Evolutionary conservation across 805 yeast genomes (phyloP).

Genomic region (Ogataea henricii): DNA sequence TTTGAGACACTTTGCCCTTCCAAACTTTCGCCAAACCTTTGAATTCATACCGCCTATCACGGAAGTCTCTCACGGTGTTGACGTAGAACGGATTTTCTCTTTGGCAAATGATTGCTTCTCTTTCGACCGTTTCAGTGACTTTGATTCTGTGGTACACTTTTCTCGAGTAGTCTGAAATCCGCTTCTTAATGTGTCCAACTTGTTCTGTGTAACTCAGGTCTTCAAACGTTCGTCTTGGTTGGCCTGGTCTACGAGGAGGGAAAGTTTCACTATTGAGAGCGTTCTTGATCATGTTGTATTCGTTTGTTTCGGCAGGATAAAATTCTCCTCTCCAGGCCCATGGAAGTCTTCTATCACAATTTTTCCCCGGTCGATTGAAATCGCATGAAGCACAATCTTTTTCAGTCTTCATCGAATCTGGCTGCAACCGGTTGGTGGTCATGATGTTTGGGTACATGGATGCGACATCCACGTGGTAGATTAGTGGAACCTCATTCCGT

Average conservation of each 20-base stretch:
- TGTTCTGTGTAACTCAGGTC: conserved; percentile 79
- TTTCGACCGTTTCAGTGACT: conserved; percentile 77
- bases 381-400: conserved; percentile 98
- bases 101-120: conserved; percentile 95
- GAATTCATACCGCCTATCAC: conserved; percentile 95
- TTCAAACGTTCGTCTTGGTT: conserved; percentile 66
- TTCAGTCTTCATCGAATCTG: conserved; percentile 95
- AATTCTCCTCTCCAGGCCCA: conserved; percentile 99
- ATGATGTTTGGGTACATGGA: conserved; percentile 99
- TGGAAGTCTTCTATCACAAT: conserved; percentile 85
- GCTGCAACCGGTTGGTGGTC: conserved; percentile 96
- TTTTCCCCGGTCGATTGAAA: conserved; percentile 91
- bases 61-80: conserved; percentile 87
- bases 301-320: conserved; percentile 87
- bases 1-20: conserved; percentile 74
- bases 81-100: conserved; percentile 97
- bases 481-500: conserved; percentile 77
- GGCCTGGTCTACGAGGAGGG: conserved; percentile 59
- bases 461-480: conserved; percentile 98
- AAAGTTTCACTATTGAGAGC: conserved; percentile 79
- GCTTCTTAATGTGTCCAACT: conserved; percentile 69
- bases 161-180: conserved; percentile 80
- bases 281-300: conserved; percentile 85
- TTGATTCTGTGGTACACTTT: conserved; percentile 83
- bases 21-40: conserved; percentile 92